A percentile compares a stretch with the other conserved stretches of the same genome.
Conservation (phyloP, 306 rosid species). For the Malus asiatica region DNA sequence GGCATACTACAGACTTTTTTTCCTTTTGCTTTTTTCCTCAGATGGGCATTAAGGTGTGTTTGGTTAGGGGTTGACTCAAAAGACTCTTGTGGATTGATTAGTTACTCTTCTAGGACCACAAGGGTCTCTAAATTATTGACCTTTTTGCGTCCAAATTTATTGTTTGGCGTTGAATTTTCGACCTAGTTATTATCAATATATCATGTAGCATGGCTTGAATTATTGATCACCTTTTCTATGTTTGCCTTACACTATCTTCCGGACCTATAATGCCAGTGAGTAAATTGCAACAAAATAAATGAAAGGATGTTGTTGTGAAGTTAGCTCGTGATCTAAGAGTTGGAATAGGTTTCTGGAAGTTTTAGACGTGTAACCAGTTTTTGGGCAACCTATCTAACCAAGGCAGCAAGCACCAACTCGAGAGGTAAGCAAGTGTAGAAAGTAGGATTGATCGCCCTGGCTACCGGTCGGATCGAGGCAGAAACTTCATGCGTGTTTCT, state of each 20-base stretch:
- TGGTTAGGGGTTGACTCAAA: conserved; percentile 8
- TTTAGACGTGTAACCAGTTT: too few relatives aligned
- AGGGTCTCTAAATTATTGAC: not conserved
- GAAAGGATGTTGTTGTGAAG: not conserved
- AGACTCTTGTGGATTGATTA: not conserved
- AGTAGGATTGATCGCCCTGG: not conserved
- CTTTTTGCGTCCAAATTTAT: conserved; percentile 7
- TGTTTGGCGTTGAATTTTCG: not conserved
- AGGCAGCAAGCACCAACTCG: not conserved
- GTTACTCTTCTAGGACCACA: not conserved
- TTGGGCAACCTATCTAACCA: too few relatives aligned
- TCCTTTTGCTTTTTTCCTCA: too few relatives aligned
- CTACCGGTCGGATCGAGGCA: not conserved
- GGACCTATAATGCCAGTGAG: not conserved
- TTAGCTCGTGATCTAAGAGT: not conserved
- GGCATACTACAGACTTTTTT: not conserved
- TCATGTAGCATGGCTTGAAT: not conserved
- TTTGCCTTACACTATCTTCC: not conserved
- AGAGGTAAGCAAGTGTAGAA: not conserved
- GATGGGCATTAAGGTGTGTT: not conserved
- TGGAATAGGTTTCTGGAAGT: not conserved
- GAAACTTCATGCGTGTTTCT: too few relatives aligned
- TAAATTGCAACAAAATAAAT: not conserved
- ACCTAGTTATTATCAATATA: too few relatives aligned
- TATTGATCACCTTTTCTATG: not conserved